Evolutionary conservation across 768 basidiomycete species (phyloP).

Genomic region (Auricularia sp.): DNA sequence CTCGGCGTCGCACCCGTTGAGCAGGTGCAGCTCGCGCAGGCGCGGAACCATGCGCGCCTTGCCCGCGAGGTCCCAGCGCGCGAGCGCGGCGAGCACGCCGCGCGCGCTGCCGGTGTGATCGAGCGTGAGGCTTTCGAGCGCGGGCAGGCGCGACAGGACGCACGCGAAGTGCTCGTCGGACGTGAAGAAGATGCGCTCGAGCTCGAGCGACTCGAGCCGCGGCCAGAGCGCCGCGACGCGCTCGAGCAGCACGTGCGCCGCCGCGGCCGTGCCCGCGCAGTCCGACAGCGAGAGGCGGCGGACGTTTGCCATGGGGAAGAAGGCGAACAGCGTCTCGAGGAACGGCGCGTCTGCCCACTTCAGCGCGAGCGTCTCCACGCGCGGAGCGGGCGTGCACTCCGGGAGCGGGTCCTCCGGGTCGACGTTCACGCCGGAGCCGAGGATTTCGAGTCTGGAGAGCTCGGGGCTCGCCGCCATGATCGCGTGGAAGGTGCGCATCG

Average conservation of each 20-base stretch:
- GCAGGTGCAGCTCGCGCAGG: background rate
- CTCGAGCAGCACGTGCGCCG: background rate
- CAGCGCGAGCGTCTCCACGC: background rate
- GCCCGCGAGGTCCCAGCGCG: background rate
- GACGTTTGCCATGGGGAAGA: background rate
- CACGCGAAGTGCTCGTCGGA: background rate
- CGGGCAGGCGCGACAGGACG: background rate
- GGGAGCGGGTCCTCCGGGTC: background rate
- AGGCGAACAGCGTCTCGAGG: background rate
- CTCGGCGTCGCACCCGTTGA: background rate
- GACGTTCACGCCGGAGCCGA: background rate
- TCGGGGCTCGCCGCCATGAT: background rate
- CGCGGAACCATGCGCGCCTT: background rate
- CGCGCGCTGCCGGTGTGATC: background rate
- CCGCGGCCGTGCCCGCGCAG: background rate
- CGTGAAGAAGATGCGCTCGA: background rate
- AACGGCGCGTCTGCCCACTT: background rate
- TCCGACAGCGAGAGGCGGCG: background rate
- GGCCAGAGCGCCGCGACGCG: background rate
- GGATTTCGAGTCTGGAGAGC: background rate
- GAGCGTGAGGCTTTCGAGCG: background rate
- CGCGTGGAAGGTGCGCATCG: background rate
- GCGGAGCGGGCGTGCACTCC: background rate
- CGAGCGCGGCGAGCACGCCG: background rate
- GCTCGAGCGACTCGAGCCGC: background rate